phyloP scores from a whole-genome alignment of 2,329 filamentous ascomycete genomes.

The Arthrocladium fulminans region DNA sequence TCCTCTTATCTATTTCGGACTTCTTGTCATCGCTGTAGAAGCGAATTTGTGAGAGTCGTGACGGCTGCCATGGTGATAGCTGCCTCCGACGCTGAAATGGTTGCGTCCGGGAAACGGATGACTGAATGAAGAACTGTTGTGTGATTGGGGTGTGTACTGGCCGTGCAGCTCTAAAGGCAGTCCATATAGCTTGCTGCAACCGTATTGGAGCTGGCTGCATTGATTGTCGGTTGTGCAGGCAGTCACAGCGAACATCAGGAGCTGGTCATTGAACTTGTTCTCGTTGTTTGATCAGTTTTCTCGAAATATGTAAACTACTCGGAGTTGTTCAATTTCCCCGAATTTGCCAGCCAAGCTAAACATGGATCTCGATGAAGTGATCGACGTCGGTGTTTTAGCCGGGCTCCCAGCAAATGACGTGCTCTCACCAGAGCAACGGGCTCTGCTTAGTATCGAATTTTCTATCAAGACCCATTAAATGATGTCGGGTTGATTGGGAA shows the following conservation, averaged over 20 bases:
- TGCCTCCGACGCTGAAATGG: background rate
- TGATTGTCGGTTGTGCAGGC: background rate
- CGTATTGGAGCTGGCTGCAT: constrained; percentile 24
- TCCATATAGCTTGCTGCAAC: constrained; percentile 22
- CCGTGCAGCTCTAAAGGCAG: constrained; percentile 23
- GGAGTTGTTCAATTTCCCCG: background rate
- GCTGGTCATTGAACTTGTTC: background rate
- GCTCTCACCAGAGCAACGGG: background rate
- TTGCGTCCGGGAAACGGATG: background rate
- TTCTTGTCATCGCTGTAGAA: constrained; percentile 20
- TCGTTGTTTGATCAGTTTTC: background rate
- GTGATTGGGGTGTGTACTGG: constrained; percentile 11
- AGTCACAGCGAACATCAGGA: constrained; percentile 4
- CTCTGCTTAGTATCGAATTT: background rate
- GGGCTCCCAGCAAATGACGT: constrained; percentile 4
- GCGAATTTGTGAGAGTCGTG: constrained; percentile 12
- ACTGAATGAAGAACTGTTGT: background rate
- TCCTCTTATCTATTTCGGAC: constrained; percentile 15
- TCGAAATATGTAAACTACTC: background rate
- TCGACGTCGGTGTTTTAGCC: background rate
- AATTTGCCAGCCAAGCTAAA: constrained; percentile 1
- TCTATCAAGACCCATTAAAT: background rate
- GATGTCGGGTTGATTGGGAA: background rate
- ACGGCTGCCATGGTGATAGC: background rate
- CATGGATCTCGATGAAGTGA: background rate